These are phyloP conservation scores for Bothriochloa decipiens DNA, from an alignment of 176 grass and related monocot genomes.

Conservation along the genomic window DNA sequence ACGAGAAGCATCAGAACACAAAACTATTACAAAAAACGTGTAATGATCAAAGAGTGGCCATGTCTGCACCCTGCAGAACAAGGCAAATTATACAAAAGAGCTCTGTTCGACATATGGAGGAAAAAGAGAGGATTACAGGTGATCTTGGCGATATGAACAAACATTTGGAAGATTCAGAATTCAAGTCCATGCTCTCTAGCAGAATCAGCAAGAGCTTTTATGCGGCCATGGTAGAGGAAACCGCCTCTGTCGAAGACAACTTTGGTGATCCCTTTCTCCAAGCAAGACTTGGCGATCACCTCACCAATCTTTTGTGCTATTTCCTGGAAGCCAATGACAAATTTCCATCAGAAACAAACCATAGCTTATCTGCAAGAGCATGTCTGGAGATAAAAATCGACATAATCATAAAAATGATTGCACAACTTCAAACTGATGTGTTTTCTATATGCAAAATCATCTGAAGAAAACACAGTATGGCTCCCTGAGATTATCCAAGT, in stretches of 20 bases:
- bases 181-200: slow-evolving; percentile 85
- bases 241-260: slow-evolving; percentile 94
- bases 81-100: slow-evolving; percentile 26
- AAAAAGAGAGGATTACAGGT: slow-evolving; percentile 31
- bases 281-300: slow-evolving; percentile 82
- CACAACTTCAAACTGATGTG: neutral
- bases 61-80: slow-evolving; percentile 21
- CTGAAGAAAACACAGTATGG: neutral
- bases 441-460: neutral
- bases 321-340: slow-evolving; percentile 55
- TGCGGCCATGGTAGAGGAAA: slow-evolving; percentile 82
- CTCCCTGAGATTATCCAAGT: neutral
- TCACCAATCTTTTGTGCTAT: slow-evolving; percentile 91
- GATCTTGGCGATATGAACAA: slow-evolving; percentile 38
- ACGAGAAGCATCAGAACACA: neutral
- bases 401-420: neutral
- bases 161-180: slow-evolving; percentile 57
- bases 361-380: neutral
- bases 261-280: slow-evolving; percentile 94
- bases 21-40: neutral
- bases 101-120: slow-evolving; percentile 25
- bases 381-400: neutral
- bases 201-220: slow-evolving; percentile 86
- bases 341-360: slow-evolving; percentile 18
- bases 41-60: neutral